Conservation (phyloP, 192 early-diverging fungal species). For the Neocallimastix lanati region DNA sequence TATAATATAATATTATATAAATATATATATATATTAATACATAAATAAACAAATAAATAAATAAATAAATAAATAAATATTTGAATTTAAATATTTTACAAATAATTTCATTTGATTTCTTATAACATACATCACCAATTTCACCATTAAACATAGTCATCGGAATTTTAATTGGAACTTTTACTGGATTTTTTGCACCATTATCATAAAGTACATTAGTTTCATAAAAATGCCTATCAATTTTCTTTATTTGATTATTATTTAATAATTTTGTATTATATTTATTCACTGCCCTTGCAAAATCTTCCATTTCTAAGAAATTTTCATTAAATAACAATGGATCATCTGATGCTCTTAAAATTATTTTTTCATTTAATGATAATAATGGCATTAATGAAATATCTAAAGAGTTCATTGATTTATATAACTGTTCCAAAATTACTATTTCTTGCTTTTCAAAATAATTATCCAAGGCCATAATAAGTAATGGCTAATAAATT, state of each 20-base stretch:
- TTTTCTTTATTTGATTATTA: constrained; percentile 27
- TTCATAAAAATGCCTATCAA: constrained; percentile 75
- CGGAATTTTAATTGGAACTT: constrained; percentile 65
- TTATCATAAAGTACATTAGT: constrained; percentile 62
- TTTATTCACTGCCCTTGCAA: background rate
- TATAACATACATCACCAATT: constrained; percentile 61
- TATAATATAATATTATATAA: too few relatives aligned
- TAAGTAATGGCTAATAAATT: constrained; percentile 51
- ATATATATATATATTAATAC: too few relatives aligned
- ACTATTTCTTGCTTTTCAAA: constrained; percentile 54
- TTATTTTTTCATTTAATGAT: constrained; percentile 57
- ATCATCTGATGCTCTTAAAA: constrained; percentile 45
- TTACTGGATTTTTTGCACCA: background rate
- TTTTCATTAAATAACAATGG: background rate
- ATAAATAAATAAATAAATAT: too few relatives aligned
- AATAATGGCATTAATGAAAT: constrained; percentile 58
- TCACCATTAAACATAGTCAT: constrained; percentile 72
- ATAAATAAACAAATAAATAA: too few relatives aligned
- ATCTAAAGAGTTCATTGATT: constrained; percentile 72
- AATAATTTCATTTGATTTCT: background rate
- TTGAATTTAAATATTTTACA: too few relatives aligned
- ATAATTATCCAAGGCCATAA: constrained; percentile 82
- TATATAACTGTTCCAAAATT: constrained; percentile 58
- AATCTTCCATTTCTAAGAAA: background rate
- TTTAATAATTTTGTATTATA: background rate